Base-by-base conservation (phyloP, 2,329 filamentous ascomycete genomes). In the Exophiala sp. region DNA sequence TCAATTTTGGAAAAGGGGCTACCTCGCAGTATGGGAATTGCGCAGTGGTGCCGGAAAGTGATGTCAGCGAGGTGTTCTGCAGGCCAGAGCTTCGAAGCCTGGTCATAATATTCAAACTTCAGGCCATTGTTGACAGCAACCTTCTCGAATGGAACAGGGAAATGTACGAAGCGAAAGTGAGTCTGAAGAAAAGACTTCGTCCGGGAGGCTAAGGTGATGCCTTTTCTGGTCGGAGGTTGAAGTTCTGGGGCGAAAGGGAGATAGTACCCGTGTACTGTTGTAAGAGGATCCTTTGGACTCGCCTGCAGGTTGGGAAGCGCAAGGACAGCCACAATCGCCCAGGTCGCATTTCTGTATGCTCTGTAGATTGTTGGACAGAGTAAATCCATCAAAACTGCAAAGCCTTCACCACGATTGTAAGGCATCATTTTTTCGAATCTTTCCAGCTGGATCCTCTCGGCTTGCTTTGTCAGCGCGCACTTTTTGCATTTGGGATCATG, bases 331-430 rank as follows among this genome's bases (percentile, higher is more conserved):
- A 80, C 18, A 2, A 83, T 71, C 3, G 59, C 62, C 78, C 78
- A 83, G 0, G 78, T 81, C 3, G 71, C 68, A 50, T 81, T 73
- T 10, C 82, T 72, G 63, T 83, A 86, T 0, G 67, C 65, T 2
- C 68, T 66, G 18, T 82, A 74, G 3, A 67, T 67, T 2, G 60
- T 32, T 0, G 82, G 81, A 18, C 71, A 69, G 0, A 49, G 55
- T 1, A 84, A 65, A 56, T 85, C 82, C 47, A 84, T 82, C 0
- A 84, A 57, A 0, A 79, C 66, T 0, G 69, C 70, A 32, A 24
- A 50, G 18, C 12, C 41, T 33, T 54, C 33, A 11, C 47, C 76
- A 74, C n/a, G 68, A 68, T 8, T 71, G 60, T 2, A 65, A 16
- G 52, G 52, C 21, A 54, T 33, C 14, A 42, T 16, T 20, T 54